Evolutionary conservation across 345 rosid genomes (phyloP).

Genomic region (Ailanthus altissimus): DNA sequence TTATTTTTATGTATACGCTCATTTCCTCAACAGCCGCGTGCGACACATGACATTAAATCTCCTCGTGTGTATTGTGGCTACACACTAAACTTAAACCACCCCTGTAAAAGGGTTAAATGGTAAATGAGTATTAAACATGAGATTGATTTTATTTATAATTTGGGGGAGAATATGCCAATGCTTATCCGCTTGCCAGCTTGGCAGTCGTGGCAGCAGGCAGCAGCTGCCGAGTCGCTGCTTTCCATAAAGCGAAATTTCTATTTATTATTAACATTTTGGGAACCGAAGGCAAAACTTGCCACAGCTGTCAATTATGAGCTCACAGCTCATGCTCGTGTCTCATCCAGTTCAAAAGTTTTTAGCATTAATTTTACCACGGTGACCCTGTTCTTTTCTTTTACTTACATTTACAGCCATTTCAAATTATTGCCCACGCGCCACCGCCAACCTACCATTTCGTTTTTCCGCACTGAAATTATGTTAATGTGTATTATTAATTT

Average conservation of each 20-base stretch:
- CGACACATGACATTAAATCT: not conserved
- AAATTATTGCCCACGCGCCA: too few species aligned
- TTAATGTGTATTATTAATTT: too few species aligned
- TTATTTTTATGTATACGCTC: not conserved
- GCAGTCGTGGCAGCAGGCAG: constrained; percentile 7
- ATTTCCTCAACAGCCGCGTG: not conserved
- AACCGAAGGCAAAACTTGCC: not conserved
- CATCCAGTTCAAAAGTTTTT: not conserved
- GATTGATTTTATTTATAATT: not conserved
- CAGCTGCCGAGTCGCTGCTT: too few species aligned
- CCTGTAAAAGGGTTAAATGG: not conserved
- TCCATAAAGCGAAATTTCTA: not conserved
- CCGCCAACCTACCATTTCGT: too few species aligned
- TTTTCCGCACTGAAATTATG: too few species aligned
- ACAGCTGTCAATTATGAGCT: constrained; percentile 28
- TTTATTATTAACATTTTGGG: not conserved
- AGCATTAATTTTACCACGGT: not conserved
- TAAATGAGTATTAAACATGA: not conserved
- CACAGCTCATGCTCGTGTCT: constrained; percentile 32
- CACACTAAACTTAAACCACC: not conserved
- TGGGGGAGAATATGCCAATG: not conserved
- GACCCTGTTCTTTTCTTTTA: not conserved
- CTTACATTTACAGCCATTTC: not conserved
- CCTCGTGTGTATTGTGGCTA: not conserved
- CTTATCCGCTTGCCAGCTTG: constrained; percentile 36